These are phyloP conservation scores for Colletotrichum sp. DNA, from an alignment of 2,329 filamentous ascomycete species.

Conservation along the genomic window DNA sequence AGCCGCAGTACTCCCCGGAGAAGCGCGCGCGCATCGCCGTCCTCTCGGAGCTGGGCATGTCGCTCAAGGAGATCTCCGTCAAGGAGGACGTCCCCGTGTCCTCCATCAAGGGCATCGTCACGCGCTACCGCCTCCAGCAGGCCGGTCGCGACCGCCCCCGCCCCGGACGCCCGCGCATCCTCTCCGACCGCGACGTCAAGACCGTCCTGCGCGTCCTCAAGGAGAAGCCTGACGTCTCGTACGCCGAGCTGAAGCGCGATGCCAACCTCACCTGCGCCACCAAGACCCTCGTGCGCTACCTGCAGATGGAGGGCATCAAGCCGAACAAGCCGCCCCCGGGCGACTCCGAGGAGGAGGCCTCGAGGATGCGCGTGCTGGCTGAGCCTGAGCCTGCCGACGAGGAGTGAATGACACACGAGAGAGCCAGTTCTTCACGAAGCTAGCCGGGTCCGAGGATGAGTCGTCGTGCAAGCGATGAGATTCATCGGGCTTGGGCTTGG, in stretches of 20 bases:
- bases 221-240: slow-evolving; percentile 16
- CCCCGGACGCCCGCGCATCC: slow-evolving; percentile 15
- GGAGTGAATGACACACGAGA: not conserved
- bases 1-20: slow-evolving; percentile 21
- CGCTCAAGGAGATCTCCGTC: slow-evolving; percentile 20
- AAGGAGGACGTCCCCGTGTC: slow-evolving; percentile 21
- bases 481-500: not conserved
- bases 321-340: slow-evolving; percentile 19
- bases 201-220: slow-evolving; percentile 16
- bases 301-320: slow-evolving; percentile 21
- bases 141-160: slow-evolving; percentile 18
- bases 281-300: slow-evolving; percentile 17
- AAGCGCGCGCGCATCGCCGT: slow-evolving; percentile 21
- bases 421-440: not conserved
- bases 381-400: slow-evolving; percentile 2
- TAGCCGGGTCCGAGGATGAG: not conserved
- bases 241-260: slow-evolving; percentile 17
- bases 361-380: slow-evolving; percentile 5
- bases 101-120: slow-evolving; percentile 22
- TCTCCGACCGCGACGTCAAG: slow-evolving; percentile 20
- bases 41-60: slow-evolving; percentile 20
- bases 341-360: slow-evolving; percentile 20
- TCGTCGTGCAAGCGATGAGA: not conserved
- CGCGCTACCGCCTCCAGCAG: slow-evolving; percentile 20
- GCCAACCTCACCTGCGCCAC: slow-evolving; percentile 17